These are phyloP conservation scores for Dothistroma pini DNA, from an alignment of 2,329 filamentous ascomycete species.

Conservation along the genomic window DNA sequence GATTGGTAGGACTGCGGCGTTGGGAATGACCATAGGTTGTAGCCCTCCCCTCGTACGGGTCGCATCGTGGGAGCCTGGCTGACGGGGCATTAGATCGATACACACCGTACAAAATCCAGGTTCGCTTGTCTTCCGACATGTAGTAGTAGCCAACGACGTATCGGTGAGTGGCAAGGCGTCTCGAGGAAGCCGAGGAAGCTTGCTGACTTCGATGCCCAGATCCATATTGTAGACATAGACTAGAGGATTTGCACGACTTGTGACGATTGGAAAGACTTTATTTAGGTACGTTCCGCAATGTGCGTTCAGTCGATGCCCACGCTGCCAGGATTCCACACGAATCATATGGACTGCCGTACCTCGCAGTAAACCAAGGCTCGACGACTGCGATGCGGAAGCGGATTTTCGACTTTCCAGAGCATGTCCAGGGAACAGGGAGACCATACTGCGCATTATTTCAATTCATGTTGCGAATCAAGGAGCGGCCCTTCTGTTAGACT, in stretches of 20 bases:
- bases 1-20: conserved; percentile 18
- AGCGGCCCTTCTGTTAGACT: too few relatives aligned
- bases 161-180: conserved; percentile 13
- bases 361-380: background rate
- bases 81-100: conserved; percentile 15
- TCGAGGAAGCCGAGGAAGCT: background rate
- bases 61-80: background rate
- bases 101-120: conserved; percentile 21
- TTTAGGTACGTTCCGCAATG: conserved; percentile 21
- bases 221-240: conserved; percentile 32
- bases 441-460: too few relatives aligned
- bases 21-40: conserved; percentile 32
- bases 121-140: conserved; percentile 25
- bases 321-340: background rate
- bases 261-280: conserved; percentile 26
- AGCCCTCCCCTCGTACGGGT: background rate
- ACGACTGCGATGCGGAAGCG: background rate
- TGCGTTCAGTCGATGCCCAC: background rate
- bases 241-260: conserved; percentile 31
- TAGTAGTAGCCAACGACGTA: conserved; percentile 29
- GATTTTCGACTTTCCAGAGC: background rate
- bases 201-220: background rate
- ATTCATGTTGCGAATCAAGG: too few relatives aligned
- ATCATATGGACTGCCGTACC: background rate
- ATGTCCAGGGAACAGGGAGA: background rate